Base-by-base conservation (phyloP, 2,329 filamentous ascomycete species). In the Fusarium paranaense region DNA sequence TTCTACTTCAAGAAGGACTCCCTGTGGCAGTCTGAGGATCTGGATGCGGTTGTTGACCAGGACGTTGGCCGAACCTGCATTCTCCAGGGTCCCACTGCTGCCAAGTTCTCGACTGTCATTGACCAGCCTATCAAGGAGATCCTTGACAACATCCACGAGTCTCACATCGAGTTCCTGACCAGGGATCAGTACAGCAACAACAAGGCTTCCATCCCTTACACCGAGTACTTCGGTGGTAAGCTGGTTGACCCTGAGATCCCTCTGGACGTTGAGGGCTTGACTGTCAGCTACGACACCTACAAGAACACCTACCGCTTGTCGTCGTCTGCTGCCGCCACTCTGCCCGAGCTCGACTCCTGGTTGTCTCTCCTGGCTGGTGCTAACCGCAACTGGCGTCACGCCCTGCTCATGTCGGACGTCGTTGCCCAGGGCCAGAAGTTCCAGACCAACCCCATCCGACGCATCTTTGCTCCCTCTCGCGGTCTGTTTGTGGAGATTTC, bases 1-100 rank as follows among this genome's bases (percentile, higher is more conserved):
- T 98, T 97, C 86, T 99, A 95, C 87, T 99, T 99, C 92, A 99
- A 99, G 91, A 99, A 99, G 87, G 97, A 99, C 83, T 99, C 97
- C 2, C 90, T 99, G 9, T 99, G 97, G 97, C 97, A 99, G 85
- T 98, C 97, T 1, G 97, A 99, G 85, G 97, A 99, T 80, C 88
- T 99, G 13, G 96, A 97, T 80, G 97, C 97, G 63, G 95, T 99
- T 67, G 95, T 98, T 70, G 96, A 89, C 77, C 97, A 98, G 84
- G 97, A 99, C 81, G 97, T 99, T 68, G 95, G 95, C 73, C 91
- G 97, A 81, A 98, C 95, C 52, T 98, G 95, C 86, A 98, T 99
- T 81, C 87, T 99, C 40, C 97, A 99, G 83, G 97, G 97, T 20
- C 97, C 97, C 6, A 95, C 95, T 85, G 94, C 97, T 64, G 97